These are phyloP conservation scores for Ophiocordyceps unilateralis DNA, from an alignment of 2,329 filamentous ascomycete species.

Conservation along the genomic window DNA sequence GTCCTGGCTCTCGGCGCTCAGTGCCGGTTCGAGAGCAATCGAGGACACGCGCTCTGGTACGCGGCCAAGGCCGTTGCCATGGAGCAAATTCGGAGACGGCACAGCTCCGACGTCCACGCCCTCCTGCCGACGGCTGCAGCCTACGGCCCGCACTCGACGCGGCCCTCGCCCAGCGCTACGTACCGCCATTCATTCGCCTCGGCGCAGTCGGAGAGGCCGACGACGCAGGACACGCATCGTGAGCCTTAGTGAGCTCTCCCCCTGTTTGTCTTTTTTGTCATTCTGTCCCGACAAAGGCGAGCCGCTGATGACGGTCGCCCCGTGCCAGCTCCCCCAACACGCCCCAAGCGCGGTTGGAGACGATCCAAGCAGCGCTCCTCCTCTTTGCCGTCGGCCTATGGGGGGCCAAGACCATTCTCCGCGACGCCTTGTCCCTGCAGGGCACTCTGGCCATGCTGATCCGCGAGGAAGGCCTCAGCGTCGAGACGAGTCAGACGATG, in stretches of 20 bases:
- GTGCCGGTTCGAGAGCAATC: slow-evolving; percentile 43
- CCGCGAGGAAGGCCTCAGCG: slow-evolving; percentile 37
- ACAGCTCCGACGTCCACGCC: slow-evolving; percentile 38
- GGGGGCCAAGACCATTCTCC: slow-evolving; percentile 41
- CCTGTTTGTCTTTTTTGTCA: not conserved
- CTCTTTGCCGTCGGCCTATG: slow-evolving; percentile 43
- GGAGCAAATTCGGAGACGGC: slow-evolving; percentile 39
- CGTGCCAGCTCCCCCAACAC: slow-evolving; percentile 35
- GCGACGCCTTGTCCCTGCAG: slow-evolving; percentile 41
- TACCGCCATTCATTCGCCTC: slow-evolving; percentile 42
- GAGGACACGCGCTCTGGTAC: slow-evolving; percentile 43
- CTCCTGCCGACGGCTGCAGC: slow-evolving; percentile 37
- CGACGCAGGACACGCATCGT: slow-evolving; percentile 39
- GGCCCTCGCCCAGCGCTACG: slow-evolving; percentile 38
- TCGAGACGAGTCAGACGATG: slow-evolving; percentile 27
- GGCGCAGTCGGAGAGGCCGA: slow-evolving; percentile 36
- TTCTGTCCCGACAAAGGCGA: not conserved
- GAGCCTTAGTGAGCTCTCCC: slow-evolving; percentile 35
- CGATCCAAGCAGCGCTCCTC: slow-evolving; percentile 44
- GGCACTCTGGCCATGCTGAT: slow-evolving; percentile 40
- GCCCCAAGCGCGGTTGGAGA: slow-evolving; percentile 42
- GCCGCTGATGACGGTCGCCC: not conserved
- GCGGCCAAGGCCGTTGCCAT: slow-evolving; percentile 39
- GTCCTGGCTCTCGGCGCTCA: slow-evolving; percentile 51
- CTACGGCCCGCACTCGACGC: slow-evolving; percentile 42